These are phyloP conservation scores for Diaporthe eres DNA, from an alignment of 2,329 filamentous ascomycete species.

Conservation along the genomic window DNA sequence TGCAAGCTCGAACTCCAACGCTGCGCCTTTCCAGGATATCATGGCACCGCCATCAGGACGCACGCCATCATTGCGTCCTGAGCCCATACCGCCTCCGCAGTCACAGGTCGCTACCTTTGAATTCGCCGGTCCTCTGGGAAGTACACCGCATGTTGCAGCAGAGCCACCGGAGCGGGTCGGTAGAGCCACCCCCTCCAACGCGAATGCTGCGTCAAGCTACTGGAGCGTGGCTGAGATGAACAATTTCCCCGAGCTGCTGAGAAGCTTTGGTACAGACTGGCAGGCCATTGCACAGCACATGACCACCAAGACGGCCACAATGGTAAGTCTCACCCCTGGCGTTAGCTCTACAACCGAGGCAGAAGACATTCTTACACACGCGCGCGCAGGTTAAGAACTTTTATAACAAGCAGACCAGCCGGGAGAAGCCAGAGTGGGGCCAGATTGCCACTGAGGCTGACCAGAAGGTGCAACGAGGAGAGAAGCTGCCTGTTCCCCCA, in stretches of 20 bases:
- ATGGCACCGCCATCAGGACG: constrained; percentile 66
- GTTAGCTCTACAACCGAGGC: too few species aligned
- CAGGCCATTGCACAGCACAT: constrained; percentile 81
- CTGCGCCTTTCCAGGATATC: constrained; percentile 59
- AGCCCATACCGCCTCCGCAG: constrained; percentile 63
- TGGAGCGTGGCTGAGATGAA: constrained; percentile 88
- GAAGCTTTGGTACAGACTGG: constrained; percentile 86
- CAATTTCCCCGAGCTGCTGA: constrained; percentile 81
- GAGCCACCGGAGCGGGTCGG: constrained; percentile 57
- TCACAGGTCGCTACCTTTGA: constrained; percentile 67
- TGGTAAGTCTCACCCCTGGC: constrained; percentile 68
- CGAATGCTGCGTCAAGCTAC: constrained; percentile 80
- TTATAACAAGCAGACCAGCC: constrained; percentile 72
- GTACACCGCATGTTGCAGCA: constrained; percentile 17
- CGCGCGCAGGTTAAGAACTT: constrained; percentile 75
- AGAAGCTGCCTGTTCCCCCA: constrained; percentile 73
- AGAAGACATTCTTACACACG: constrained; percentile 44
- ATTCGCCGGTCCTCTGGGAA: constrained; percentile 56
- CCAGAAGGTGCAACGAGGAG: constrained; percentile 66
- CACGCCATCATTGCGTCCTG: constrained; percentile 67
- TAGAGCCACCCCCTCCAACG: constrained; percentile 55
- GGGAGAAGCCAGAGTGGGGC: constrained; percentile 71
- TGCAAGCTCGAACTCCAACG: constrained; percentile 25
- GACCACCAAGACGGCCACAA: constrained; percentile 88
- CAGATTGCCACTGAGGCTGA: constrained; percentile 73